Percentiles rank a stretch among this genome's conserved stretches.
Conservation (phyloP, 1,139 yeast genomes). For the Geotrichum reessii region DNA sequence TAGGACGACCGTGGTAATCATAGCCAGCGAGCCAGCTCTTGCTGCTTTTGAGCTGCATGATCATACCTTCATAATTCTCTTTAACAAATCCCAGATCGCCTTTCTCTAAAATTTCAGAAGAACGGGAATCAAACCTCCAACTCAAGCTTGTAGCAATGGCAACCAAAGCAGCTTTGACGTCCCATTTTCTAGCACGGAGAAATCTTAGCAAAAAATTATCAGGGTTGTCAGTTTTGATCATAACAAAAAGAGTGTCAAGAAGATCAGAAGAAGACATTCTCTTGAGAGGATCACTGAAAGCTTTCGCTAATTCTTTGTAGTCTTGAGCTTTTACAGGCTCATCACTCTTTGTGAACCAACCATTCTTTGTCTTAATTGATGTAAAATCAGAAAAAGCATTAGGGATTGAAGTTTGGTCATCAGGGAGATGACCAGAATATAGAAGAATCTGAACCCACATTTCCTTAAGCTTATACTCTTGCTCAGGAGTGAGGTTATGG, state of each 20-base stretch:
- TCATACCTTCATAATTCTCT: slow-evolving; percentile 41
- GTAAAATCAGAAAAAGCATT: slow-evolving; percentile 25
- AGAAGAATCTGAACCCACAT: slow-evolving; percentile 64
- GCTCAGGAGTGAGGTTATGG: slow-evolving; percentile 53
- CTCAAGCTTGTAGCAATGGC: slow-evolving; percentile 62
- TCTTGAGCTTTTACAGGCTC: slow-evolving; percentile 2
- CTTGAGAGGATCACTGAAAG: slow-evolving; percentile 2
- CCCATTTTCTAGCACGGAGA: slow-evolving; percentile 70
- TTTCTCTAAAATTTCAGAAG: slow-evolving; percentile 50
- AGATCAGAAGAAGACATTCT: slow-evolving; percentile 16
- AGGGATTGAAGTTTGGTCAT: slow-evolving; percentile 30
- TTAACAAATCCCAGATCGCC: slow-evolving; percentile 52
- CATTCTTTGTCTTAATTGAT: slow-evolving; percentile 22
- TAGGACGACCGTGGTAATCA: slow-evolving; percentile 61
- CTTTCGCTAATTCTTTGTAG: slow-evolving; percentile 17
- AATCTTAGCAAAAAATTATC: slow-evolving; percentile 65
- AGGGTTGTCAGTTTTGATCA: slow-evolving; percentile 61
- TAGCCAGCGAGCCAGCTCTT: slow-evolving; percentile 62
- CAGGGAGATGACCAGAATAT: slow-evolving; percentile 54
- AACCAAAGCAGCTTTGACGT: slow-evolving; percentile 54
- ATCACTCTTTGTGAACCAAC: slow-evolving; percentile 25
- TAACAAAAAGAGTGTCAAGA: slow-evolving; percentile 40
- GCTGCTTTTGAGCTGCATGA: slow-evolving; percentile 48
- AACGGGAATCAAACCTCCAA: slow-evolving; percentile 61
- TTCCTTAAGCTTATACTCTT: slow-evolving; percentile 66